A percentile compares a stretch with the other conserved stretches of the same genome.
Evolutionary conservation across 768 basidiomycete genomes (phyloP).

Genomic region (Tricholomella constricta): DNA sequence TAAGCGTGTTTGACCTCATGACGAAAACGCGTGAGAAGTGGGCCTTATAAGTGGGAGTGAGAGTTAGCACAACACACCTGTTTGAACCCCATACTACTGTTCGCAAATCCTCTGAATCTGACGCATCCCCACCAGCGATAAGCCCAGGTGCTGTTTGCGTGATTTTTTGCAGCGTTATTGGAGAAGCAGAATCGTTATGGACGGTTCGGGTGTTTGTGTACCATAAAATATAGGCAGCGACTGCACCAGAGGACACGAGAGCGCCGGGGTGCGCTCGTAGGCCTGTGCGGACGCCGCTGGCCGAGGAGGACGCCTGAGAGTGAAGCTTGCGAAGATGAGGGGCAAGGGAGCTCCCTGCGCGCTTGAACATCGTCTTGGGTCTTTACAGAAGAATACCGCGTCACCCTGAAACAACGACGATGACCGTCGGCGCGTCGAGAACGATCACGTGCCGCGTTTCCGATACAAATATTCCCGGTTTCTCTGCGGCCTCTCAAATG

Average conservation of each 20-base stretch:
- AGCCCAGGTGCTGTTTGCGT: constrained; percentile 10
- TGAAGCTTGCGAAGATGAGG: constrained; percentile 27
- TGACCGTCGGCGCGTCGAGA: constrained; percentile 16
- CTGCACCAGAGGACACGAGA: constrained; percentile 30
- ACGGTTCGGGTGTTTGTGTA: constrained; percentile 34
- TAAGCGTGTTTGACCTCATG: constrained; percentile 47
- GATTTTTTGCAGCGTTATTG: constrained; percentile 9
- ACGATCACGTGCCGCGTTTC: constrained; percentile 15
- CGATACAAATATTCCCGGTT: too few relatives aligned
- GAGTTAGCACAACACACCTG: constrained; percentile 41
- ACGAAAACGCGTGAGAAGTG: background rate
- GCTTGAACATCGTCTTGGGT: constrained; percentile 29
- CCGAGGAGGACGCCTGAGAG: constrained; percentile 21
- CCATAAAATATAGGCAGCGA: constrained; percentile 41
- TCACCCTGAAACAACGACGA: constrained; percentile 11
- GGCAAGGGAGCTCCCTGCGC: constrained; percentile 22
- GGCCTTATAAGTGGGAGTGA: background rate
- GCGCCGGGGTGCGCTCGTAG: constrained; percentile 17
- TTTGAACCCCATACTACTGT: constrained; percentile 79
- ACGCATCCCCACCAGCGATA: constrained; percentile 13
- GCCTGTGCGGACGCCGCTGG: constrained; percentile 17
- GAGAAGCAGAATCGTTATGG: constrained; percentile 29
- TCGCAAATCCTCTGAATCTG: constrained; percentile 37
- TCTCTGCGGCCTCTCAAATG: too few relatives aligned
- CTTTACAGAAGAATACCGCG: constrained; percentile 2